phyloP scores from a whole-genome alignment of 176 grass and related monocot species.

The Ensete ventricosum region DNA sequence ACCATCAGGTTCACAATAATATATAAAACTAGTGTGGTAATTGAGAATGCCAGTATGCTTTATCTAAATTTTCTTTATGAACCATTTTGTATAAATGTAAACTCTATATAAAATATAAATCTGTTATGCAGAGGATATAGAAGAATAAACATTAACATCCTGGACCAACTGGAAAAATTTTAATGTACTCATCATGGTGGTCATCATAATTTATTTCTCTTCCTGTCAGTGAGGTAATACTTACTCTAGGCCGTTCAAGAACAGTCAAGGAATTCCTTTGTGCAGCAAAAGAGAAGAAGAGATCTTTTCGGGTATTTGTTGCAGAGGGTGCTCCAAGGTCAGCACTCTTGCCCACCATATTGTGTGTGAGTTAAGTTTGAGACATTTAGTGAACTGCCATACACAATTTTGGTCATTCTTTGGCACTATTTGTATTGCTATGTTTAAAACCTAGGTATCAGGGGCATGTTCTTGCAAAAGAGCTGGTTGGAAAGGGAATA shows the following conservation, averaged over 20 bases:
- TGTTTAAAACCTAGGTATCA: constrained; percentile 55
- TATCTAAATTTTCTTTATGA: too few species aligned
- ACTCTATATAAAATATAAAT: not conserved
- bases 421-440: constrained; percentile 1
- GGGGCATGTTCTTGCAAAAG: constrained; percentile 95
- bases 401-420: not conserved
- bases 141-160: too few species aligned
- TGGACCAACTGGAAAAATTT: not conserved
- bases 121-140: not conserved
- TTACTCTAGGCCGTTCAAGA: constrained; percentile 89
- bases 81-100: too few species aligned
- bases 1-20: too few species aligned
- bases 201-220: constrained; percentile 22
- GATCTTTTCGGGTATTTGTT: constrained; percentile 93
- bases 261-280: constrained; percentile 95
- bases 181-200: constrained; percentile 5
- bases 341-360: constrained; percentile 12
- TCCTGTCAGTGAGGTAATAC: constrained; percentile 83
- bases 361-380: not conserved
- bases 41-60: too few species aligned
- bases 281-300: constrained; percentile 87
- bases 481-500: constrained; percentile 72
- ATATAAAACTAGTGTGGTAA: too few species aligned
- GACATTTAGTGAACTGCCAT: not conserved
- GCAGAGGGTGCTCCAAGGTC: constrained; percentile 95